Conservation (phyloP, 139 green algal species). For the Coccomyxa sp. region DNA sequence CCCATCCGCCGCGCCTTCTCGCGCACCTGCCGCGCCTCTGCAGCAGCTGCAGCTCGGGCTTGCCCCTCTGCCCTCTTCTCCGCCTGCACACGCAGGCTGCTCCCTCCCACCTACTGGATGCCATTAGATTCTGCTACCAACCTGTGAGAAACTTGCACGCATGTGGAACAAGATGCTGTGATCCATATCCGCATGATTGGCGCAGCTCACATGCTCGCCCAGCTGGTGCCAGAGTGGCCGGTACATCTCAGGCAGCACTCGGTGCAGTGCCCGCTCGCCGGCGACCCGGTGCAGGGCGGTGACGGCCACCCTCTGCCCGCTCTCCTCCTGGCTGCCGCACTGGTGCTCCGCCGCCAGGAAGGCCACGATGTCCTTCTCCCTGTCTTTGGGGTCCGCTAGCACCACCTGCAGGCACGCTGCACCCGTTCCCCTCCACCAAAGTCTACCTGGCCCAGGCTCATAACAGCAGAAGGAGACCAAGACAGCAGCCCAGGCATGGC, state of each 20-base stretch:
- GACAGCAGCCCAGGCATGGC: background rate
- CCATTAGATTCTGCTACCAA: too few relatives aligned
- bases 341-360: constrained; percentile 54
- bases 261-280: constrained; percentile 55
- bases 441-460: constrained; percentile 4
- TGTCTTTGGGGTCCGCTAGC: constrained; percentile 58
- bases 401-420: constrained; percentile 50
- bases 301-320: constrained; percentile 61
- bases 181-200: too few relatives aligned
- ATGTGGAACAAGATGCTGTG: too few relatives aligned
- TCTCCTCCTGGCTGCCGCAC: constrained; percentile 41
- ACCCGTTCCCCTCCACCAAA: constrained; percentile 7
- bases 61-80: constrained; percentile 3
- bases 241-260: constrained; percentile 56
- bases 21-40: constrained; percentile 14
- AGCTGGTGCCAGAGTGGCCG: constrained; percentile 42
- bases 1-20: constrained; percentile 19
- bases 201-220: constrained; percentile 21
- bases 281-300: constrained; percentile 60
- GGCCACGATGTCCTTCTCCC: constrained; percentile 67
- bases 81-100: constrained; percentile 11
- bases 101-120: too few relatives aligned
- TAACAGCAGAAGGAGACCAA: background rate
- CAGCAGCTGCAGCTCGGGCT: constrained; percentile 12
- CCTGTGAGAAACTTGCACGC: too few relatives aligned